phyloP scores from a whole-genome alignment of 192 early-diverging fungal species.

The Radiomyces spectabilis region DNA sequence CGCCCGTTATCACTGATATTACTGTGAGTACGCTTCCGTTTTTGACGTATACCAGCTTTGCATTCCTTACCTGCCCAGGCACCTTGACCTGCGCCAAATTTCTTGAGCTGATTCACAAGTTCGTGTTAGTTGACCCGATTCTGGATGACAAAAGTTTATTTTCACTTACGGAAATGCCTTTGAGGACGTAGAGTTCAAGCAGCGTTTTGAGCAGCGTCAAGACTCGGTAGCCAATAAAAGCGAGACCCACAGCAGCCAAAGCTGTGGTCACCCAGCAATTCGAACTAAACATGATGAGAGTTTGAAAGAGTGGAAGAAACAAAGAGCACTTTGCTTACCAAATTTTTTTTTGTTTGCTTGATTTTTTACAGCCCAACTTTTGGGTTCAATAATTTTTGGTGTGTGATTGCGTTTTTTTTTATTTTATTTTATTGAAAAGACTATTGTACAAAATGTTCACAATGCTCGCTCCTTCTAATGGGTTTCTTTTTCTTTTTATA shows the following conservation, averaged over 20 bases:
- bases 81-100: constrained; percentile 49
- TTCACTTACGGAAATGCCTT: constrained; percentile 14
- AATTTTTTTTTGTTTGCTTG: too few species aligned
- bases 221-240: constrained; percentile 21
- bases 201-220: constrained; percentile 30
- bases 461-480: too few species aligned
- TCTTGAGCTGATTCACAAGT: constrained; percentile 28
- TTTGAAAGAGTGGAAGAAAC: too few species aligned
- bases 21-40: neutral
- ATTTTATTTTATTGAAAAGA: too few species aligned
- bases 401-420: too few species aligned
- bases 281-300: too few species aligned
- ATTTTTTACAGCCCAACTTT: too few species aligned
- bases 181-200: constrained; percentile 11
- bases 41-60: neutral
- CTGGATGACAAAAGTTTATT: neutral
- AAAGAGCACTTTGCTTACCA: too few species aligned
- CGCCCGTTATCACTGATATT: constrained; percentile 79
- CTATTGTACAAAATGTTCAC: too few species aligned
- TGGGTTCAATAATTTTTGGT: too few species aligned
- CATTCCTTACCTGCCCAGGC: constrained; percentile 50
- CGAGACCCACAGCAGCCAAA: constrained; percentile 29
- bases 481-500: too few species aligned
- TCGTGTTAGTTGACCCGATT: neutral
- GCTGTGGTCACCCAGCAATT: too few species aligned